These are phyloP conservation scores for Acanthamoeba triangularis DNA, from an alignment of 208 protist genomes.

Conservation along the genomic window DNA sequence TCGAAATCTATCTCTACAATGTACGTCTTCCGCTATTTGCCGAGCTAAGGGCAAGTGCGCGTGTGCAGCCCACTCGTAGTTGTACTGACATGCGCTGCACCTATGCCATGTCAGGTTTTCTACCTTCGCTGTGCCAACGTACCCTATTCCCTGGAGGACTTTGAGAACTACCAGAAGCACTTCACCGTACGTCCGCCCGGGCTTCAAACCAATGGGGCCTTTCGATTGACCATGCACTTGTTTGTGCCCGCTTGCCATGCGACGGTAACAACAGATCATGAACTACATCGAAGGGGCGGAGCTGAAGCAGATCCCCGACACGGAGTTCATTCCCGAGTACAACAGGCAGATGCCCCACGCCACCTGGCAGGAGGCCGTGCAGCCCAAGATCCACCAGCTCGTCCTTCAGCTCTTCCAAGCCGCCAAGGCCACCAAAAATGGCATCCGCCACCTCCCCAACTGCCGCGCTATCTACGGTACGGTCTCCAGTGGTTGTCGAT, in stretches of 20 bases:
- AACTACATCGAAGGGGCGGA: conserved; percentile 56
- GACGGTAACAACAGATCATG: not conserved
- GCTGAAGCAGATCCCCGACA: conserved; percentile 27
- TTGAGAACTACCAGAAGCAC: conserved; percentile 62
- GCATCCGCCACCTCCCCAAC: conserved; percentile 51
- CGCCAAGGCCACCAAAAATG: not conserved
- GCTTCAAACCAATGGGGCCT: too few species aligned
- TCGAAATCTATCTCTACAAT: conserved; percentile 83
- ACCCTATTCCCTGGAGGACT: conserved; percentile 30
- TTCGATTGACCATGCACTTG: not conserved
- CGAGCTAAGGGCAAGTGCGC: not conserved
- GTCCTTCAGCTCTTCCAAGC: conserved; percentile 29
- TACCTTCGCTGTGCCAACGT: conserved; percentile 56
- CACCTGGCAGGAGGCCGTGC: conserved; percentile 51
- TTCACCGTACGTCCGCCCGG: not conserved
- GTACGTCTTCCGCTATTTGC: not conserved
- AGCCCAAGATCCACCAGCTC: conserved; percentile 70
- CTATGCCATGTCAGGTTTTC: not conserved
- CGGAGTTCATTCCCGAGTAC: conserved; percentile 24
- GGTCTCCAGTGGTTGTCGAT: not conserved
- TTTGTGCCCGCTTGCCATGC: not conserved
- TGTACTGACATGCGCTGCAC: not conserved
- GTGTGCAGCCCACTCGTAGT: not conserved
- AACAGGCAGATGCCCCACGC: conserved; percentile 13
- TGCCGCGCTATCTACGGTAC: conserved; percentile 18